Evolutionary conservation across 495 filamentous ascomycete genomes (phyloP), one percentile per base, ranked within the genome.

Genomic region (Mycothermus thermophilus): DNA sequence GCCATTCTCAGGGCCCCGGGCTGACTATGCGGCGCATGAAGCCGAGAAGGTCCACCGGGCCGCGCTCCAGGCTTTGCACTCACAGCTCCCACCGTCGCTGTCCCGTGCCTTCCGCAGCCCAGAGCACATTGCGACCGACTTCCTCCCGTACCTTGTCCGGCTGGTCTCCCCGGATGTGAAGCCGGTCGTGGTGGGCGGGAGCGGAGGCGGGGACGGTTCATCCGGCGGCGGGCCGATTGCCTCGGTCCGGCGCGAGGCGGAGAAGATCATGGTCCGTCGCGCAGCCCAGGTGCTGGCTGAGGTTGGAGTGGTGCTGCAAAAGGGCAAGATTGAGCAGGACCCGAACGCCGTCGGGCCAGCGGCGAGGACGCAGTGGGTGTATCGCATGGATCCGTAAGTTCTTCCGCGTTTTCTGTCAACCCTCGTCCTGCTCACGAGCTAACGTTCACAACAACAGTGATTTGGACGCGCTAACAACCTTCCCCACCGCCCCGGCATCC

Each of bases 361-460:
- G 47, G 69, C 42, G 58, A 63, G 43, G 64, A 74, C 62, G 23
- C 60, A 67, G 43, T 94, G 79, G 77, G 76, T 88, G 8, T 93
- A 90, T 53, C 74, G 90, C 21, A 90, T 97, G 88, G 87, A 95
- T 47, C 90, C 90, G 73, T 86, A 64, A 64, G 79, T 75, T 14
- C 17, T 17, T 13, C 21, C 10, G 14, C 6, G 17, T 11, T 33
- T 30, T 18, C 5, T 27, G 1, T 23, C 7, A 26, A 8, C 13
- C 8, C n/a, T 19, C 12, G 5, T 15, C 4, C 27, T 15, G 5
- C 27, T 15, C 13, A 5, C 18, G 8, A 24, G 2, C 22, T 9
- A 7, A 24, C 14, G 7, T 24, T 10, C 4, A 3, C 20, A 6
- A 6, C 9, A 34, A 18, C 36, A 55, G 50, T 26, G 50, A 60